Base-by-base conservation (phyloP, 164 flowering plant species). In the Paratinospora sagittata region DNA sequence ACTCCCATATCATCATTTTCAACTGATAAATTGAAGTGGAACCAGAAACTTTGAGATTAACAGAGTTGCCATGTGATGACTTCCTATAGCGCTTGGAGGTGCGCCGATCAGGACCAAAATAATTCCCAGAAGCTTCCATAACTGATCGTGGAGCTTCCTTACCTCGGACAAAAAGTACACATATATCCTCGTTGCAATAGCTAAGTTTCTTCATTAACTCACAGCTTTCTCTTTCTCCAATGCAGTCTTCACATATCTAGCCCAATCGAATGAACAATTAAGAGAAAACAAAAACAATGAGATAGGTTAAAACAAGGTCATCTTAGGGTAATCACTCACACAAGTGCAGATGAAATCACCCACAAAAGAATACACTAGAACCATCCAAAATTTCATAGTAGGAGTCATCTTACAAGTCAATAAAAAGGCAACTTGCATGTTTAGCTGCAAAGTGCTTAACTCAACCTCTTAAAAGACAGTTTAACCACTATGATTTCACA, bases 1-100 rank as follows among this genome's bases (percentile, higher is more conserved):
- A 89, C 78, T 93, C 97, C 98, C 98, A 93, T 79, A 96, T 91
- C 99, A 93, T 91, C 99, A 96, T 87, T 75, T 96, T 96, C 82
- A 96, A 80, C 74, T 96, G 95, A 78, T 93, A 93, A 58, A 96
- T 60, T 49, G 98, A 79, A 57, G 95, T 96, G 34, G 92, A 86
- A 4, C 92, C 96, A 78, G 98, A 93, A 71, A 96, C 98, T 67
- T 85, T 91, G 67, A 96, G 69, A 79, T 79, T 90, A 24, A 85
- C 63, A 0, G 85, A 80, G 81, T 85, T 86, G 27, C 96, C 95
- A 80, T 70, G 70, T 45, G 84, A 72, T 55, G 96, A 81, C 82
- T 83, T 96, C 34, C 92, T 72, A 36, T 96, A 83, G 24, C 99
- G 93, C 84, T 96, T 96, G 55, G 99, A 96, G 60, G 83, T 78